These are phyloP conservation scores for Phytophthora crassamura DNA, from an alignment of 352 stramenopile species.

Conservation along the genomic window DNA sequence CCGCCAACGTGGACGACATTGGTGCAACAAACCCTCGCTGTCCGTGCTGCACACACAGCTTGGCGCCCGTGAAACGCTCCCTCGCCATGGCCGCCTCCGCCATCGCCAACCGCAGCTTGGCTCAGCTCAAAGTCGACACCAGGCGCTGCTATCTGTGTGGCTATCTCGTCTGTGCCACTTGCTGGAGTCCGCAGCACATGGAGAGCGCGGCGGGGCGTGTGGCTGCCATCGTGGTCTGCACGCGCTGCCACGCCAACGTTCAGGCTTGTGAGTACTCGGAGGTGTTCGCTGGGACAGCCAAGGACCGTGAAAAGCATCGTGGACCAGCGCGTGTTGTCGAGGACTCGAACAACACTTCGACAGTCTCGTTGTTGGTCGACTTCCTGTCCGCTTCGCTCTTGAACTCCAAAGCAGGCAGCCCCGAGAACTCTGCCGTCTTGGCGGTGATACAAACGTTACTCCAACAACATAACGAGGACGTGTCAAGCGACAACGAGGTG, in stretches of 20 bases:
- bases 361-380: constrained; percentile 30
- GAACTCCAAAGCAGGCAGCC: constrained; percentile 12
- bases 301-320: neutral
- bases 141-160: constrained; percentile 29
- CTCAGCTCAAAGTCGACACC: constrained; percentile 10
- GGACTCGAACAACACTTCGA: constrained; percentile 3
- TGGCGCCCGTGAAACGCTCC: constrained; percentile 34
- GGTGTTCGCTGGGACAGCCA: constrained; percentile 5
- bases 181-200: constrained; percentile 21
- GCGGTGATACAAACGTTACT: constrained; percentile 14
- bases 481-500: neutral
- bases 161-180: constrained; percentile 28
- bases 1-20: constrained; percentile 9
- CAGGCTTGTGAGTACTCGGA: constrained; percentile 44
- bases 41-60: constrained; percentile 40
- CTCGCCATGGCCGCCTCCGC: constrained; percentile 7
- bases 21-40: constrained; percentile 44
- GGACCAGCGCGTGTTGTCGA: constrained; percentile 5
- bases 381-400: constrained; percentile 27
- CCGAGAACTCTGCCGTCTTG: constrained; percentile 11
- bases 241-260: constrained; percentile 41
- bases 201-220: constrained; percentile 21
- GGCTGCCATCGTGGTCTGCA: constrained; percentile 41
- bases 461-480: constrained; percentile 1
- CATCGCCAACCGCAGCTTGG: constrained; percentile 8